A percentile compares a stretch with the other conserved stretches of the same genome.
These are phyloP conservation scores for Myxozyma monticola DNA, from an alignment of 805 yeast species.

Conservation along the genomic window DNA sequence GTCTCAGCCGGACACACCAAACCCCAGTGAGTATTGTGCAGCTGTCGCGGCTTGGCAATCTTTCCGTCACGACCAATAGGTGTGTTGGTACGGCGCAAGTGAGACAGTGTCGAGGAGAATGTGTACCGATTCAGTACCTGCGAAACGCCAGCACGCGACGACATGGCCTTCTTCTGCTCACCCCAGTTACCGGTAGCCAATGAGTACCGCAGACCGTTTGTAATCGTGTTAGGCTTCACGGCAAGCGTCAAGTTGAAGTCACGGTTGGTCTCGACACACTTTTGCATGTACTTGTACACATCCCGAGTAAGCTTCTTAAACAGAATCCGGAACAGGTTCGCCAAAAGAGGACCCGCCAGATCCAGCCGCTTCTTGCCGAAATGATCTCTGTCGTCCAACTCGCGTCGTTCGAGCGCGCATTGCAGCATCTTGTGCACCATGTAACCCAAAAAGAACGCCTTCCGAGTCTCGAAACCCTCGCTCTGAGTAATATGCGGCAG, in stretches of 20 bases:
- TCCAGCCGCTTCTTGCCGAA: conserved; percentile 98
- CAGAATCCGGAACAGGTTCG: conserved; percentile 89
- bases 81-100: conserved; percentile 97
- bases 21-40: conserved; percentile 99
- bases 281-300: conserved; percentile 96
- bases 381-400: conserved; percentile 99
- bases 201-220: conserved; percentile 96
- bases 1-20: conserved; percentile 99
- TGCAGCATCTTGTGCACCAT: conserved; percentile 93
- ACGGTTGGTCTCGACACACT: conserved; percentile 96
- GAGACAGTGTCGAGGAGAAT: conserved; percentile 96
- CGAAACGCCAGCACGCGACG: conserved; percentile 98
- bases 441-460: conserved; percentile 95
- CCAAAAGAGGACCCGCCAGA: conserved; percentile 96
- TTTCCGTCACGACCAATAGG: conserved; percentile 99
- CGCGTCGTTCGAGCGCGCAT: conserved; percentile 96
- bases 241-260: conserved; percentile 96
- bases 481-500: conserved; percentile 96
- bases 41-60: conserved; percentile 97
- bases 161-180: conserved; percentile 99
- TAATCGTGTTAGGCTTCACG: conserved; percentile 93
- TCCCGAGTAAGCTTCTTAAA: conserved; percentile 95
- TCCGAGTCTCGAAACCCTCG: conserved; percentile 94
- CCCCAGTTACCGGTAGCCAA: conserved; percentile 99
- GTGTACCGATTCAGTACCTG: conserved; percentile 98